Evolutionary conservation across 2,329 filamentous ascomycete genomes (phyloP), one percentile per base, ranked within the genome.

Genomic region (Epichloe coenophiala): DNA sequence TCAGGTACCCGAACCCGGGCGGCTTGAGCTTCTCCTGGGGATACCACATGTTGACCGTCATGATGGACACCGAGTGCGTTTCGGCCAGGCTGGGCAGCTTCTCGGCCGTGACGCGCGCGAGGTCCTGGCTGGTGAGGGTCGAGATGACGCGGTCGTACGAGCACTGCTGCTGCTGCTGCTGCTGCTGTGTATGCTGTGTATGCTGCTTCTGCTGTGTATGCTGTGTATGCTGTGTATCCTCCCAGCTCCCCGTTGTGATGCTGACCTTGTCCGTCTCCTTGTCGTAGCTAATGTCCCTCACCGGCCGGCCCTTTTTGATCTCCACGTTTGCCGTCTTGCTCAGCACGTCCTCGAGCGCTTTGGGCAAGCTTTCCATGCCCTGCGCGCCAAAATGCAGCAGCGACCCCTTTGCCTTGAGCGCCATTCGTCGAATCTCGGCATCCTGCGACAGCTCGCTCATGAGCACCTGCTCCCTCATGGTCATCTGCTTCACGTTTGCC

Each of bases 21-120:
- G 81, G 71, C 13, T 79, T 77, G 37, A 95, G 69, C 51, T 78
- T 62, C 6, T 81, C 74, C 42, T 80, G 73, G 1, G 75, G 71
- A 65, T 84, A 98, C 75, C 84, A 96, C 45, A 98, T 74, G 68
- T 95, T 96, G 54, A 98, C 85, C 2, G 90, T 86, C 82, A 90
- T 90, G 57, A 96, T 89, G 35, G 83, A 90, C 33, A 91, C 85
- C 37, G 83, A 79, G 49, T 78, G 75, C 15, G 78, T 77, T 42
- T 75, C 62, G 17, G 64, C 62, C 11, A 86, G 72, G 35, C 71
- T 63, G 5, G 74, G 71, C 5, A 82, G 68, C 5, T 61, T 55
- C 42, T 60, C 57, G 19, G 57, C 53, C 3, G 69, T 65, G 33
- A 72, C 55, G 27, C 59, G 52, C 47, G 68, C 65, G 15, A 79